Conservation (phyloP, 1,284 basidiomycete genomes). For the Puccinia coronata region DNA sequence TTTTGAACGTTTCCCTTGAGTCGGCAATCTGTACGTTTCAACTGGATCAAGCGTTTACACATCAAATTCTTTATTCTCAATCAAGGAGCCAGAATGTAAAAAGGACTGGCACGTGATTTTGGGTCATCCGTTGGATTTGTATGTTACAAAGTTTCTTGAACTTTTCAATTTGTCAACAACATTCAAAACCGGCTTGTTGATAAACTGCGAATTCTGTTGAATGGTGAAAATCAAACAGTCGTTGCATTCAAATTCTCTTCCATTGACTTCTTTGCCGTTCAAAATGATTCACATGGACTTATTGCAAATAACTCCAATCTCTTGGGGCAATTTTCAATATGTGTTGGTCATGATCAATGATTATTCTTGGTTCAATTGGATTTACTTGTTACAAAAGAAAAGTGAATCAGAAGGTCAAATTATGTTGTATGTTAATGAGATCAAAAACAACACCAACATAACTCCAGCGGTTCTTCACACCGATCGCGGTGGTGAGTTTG, state of each 20-base stretch:
- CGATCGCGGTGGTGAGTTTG: no score
- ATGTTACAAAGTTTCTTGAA: not conserved
- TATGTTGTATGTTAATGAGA: no score
- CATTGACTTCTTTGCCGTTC: not conserved
- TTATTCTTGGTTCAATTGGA: no score
- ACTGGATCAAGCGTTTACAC: no score
- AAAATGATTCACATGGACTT: no score
- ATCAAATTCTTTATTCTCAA: not conserved
- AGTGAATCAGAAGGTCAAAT: no score
- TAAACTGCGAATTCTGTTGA: not conserved
- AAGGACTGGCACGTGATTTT: conserved; percentile 5
- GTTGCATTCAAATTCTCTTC: not conserved
- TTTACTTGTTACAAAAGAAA: no score
- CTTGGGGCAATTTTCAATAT: no score
- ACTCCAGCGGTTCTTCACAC: no score
- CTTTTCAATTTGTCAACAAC: not conserved
- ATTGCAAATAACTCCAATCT: no score
- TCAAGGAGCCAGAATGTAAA: not conserved
- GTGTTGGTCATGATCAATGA: no score
- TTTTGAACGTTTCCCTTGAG: not conserved
- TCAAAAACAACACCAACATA: no score
- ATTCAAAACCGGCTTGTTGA: not conserved
- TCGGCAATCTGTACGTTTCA: not conserved
- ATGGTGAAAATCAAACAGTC: not conserved
- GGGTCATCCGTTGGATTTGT: not conserved